A percentile compares a stretch with the other conserved stretches of the same genome.
Evolutionary conservation across 2,329 filamentous ascomycete genomes (phyloP).

Genomic region (Cytospora mali): DNA sequence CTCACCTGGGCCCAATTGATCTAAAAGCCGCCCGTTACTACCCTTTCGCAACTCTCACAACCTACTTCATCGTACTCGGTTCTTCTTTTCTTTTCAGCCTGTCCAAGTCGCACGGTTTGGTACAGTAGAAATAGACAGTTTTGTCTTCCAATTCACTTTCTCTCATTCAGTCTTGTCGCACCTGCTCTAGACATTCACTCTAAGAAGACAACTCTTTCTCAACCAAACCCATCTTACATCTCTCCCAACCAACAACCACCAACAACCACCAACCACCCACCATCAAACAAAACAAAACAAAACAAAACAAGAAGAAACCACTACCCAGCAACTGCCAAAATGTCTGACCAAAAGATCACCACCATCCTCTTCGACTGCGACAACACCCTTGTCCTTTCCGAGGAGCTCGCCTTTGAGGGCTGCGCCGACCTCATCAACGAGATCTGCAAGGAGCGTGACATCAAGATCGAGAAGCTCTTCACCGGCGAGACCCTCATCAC

Average conservation of each 20-base stretch:
- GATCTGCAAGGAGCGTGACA: conserved; percentile 66
- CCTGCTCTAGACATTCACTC: conserved; percentile 4
- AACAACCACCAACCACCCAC: not conserved
- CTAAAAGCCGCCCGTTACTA: conserved; percentile 15
- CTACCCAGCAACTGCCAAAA: conserved; percentile 3
- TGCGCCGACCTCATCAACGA: conserved; percentile 88
- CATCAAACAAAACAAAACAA: not conserved
- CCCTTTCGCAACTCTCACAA: not conserved
- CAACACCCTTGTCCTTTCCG: conserved; percentile 92
- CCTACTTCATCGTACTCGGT: not conserved
- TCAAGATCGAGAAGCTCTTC: conserved; percentile 64
- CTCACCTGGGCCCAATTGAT: conserved; percentile 12
- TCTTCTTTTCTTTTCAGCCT: conserved; percentile 10
- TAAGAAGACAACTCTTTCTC: not conserved
- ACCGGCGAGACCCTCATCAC: conserved; percentile 76
- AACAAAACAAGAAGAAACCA: not conserved
- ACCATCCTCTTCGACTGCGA: conserved; percentile 77
- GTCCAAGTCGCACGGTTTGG: conserved; percentile 1
- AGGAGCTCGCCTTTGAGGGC: conserved; percentile 88
- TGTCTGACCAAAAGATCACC: conserved; percentile 55
- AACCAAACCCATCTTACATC: not conserved
- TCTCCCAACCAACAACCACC: not conserved
- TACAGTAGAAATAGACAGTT: conserved; percentile 21
- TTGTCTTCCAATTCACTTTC: conserved; percentile 3
- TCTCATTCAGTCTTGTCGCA: conserved; percentile 2